A percentile compares a stretch with the other conserved stretches of the same genome.
Evolutionary conservation across 345 rosid species (phyloP).

Genomic region (Eutrema yunnanense): DNA sequence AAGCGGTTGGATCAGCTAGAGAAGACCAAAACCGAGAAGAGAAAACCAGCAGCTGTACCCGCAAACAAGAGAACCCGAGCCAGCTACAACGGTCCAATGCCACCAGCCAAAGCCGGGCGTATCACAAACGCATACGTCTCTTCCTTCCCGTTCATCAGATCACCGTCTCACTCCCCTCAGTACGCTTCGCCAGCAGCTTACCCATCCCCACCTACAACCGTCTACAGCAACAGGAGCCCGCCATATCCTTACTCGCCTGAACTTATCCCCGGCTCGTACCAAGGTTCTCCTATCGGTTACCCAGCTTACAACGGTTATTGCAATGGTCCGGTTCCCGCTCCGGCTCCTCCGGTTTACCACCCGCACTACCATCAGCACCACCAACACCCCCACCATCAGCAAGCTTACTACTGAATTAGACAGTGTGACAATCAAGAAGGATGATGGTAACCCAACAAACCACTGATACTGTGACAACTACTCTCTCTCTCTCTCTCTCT

Average conservation of each 20-base stretch:
- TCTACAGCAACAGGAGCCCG: slow-evolving; percentile 35
- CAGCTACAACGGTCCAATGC: slow-evolving; percentile 90
- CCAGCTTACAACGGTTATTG: slow-evolving; percentile 31
- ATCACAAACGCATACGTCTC: slow-evolving; percentile 87
- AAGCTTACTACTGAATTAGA: slow-evolving; percentile 36
- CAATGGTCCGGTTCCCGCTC: slow-evolving; percentile 27
- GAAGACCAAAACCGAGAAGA: slow-evolving; percentile 89
- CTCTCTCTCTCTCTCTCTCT: slow-evolving; percentile 9
- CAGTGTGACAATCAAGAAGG: slow-evolving; percentile 26
- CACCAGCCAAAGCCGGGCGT: slow-evolving; percentile 99
- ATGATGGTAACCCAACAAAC: slow-evolving; percentile 23
- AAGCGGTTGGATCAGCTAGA: slow-evolving; percentile 98
- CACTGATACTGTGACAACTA: slow-evolving; percentile 30
- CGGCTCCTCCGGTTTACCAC: slow-evolving; percentile 32
- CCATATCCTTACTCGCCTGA: slow-evolving; percentile 31
- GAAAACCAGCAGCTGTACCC: slow-evolving; percentile 69
- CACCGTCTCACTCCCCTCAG: slow-evolving; percentile 81
- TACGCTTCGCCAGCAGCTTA: slow-evolving; percentile 60
- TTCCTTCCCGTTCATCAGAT: slow-evolving; percentile 80
- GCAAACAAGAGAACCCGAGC: slow-evolving; percentile 93
- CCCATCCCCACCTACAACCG: slow-evolving; percentile 48
- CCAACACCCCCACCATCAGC: slow-evolving; percentile 33
- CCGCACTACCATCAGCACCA: slow-evolving; percentile 31
- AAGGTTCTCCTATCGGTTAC: slow-evolving; percentile 31
- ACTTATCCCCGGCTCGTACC: slow-evolving; percentile 23